Evolutionary conservation across 192 early-diverging fungal species (phyloP).

Genomic region (Gamsiella multidivaricata): DNA sequence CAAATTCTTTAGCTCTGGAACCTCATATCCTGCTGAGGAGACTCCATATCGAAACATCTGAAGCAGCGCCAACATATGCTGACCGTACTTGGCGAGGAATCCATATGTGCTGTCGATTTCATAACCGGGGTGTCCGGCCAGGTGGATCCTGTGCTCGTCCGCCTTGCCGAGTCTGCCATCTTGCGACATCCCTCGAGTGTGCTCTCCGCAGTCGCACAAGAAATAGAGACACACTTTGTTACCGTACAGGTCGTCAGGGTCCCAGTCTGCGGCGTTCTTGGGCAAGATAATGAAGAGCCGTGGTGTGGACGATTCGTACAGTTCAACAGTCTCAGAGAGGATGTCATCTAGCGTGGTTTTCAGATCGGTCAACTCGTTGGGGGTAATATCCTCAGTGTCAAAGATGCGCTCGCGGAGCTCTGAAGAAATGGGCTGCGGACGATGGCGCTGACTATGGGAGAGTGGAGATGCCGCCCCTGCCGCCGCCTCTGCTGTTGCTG

Average conservation of each 20-base stretch:
- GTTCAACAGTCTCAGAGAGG: not conserved
- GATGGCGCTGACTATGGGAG: not conserved
- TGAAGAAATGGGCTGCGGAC: not conserved
- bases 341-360: not conserved
- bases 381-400: slow-evolving; percentile 1
- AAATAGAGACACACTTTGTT: not conserved
- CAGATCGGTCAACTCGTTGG: not conserved
- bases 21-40: not conserved
- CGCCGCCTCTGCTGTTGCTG: no score
- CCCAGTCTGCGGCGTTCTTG: slow-evolving; percentile 7
- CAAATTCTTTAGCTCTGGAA: not conserved
- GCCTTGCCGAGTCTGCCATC: not conserved
- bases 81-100: not conserved
- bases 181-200: not conserved
- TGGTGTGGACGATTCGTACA: not conserved
- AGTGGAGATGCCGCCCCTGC: no score
- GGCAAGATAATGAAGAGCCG: slow-evolving; percentile 3
- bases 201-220: slow-evolving; percentile 1
- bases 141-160: slow-evolving; percentile 2
- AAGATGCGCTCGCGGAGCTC: not conserved
- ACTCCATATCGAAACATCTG: slow-evolving; percentile 14
- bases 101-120: not conserved
- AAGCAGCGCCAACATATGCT: not conserved
- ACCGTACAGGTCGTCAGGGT: not conserved
- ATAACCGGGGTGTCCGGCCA: not conserved